phyloP scores from a whole-genome alignment of 1,139 yeast genomes.

The Saccharomycopsis hybrid region DNA sequence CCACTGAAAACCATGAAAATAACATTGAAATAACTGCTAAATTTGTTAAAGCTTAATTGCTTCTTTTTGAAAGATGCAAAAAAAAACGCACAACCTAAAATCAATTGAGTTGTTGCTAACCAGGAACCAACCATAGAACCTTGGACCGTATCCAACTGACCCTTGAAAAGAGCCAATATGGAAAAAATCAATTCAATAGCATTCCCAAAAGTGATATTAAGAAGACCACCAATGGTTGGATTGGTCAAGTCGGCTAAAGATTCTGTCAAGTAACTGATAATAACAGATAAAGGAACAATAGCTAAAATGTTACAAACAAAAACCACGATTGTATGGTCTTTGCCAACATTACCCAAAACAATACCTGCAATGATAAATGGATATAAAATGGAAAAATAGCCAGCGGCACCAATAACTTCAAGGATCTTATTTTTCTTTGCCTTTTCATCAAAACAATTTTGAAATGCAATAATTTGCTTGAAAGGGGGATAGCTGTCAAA shows the following conservation, averaged over 20 bases:
- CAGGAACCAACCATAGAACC: constrained; percentile 20
- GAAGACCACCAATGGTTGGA: constrained; percentile 24
- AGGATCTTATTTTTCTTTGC: constrained; percentile 7
- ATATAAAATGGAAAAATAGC: constrained; percentile 16
- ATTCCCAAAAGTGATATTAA: constrained; percentile 21
- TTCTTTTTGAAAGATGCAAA: constrained; percentile 18
- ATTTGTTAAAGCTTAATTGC: constrained; percentile 11
- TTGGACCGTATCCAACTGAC: constrained; percentile 20
- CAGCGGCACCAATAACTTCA: constrained; percentile 17
- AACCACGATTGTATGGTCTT: constrained; percentile 2
- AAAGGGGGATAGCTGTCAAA: constrained; percentile 7
- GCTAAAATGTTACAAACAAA: constrained; percentile 20
- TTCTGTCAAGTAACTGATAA: constrained; percentile 17
- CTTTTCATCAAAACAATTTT: constrained; percentile 2
- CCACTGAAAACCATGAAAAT: constrained; percentile 18
- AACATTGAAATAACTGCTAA: constrained; percentile 15
- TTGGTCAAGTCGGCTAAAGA: constrained; percentile 19
- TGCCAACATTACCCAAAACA: constrained; percentile 15
- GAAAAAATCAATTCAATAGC: constrained; percentile 20
- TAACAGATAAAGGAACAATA: constrained; percentile 18
- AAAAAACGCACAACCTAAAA: constrained; percentile 19
- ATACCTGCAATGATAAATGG: constrained; percentile 19
- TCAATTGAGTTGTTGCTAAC: constrained; percentile 16
- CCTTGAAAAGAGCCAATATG: constrained; percentile 18
- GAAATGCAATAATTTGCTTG: constrained; percentile 1